Base-by-base conservation (phyloP, 306 rosid genomes). In the Gastrolobium bilobum region DNA sequence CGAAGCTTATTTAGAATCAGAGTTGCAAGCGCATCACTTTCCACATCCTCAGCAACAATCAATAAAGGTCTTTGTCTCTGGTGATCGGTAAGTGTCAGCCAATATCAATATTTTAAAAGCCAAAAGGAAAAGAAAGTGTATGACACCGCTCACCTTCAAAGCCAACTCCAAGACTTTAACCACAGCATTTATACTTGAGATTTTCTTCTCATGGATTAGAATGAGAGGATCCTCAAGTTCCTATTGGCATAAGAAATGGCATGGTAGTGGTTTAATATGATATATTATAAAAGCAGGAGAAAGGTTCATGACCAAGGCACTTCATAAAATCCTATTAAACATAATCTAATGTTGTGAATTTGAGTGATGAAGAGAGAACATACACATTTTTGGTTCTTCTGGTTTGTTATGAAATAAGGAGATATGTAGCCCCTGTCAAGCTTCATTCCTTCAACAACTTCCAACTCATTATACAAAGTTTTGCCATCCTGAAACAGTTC, bases 401-500 rank as follows among this genome's bases (percentile, higher is more conserved):
- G 90, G 85, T 95, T 92, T 44, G 99, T 95, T 50, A 92, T 89
- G 81, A 95, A 95, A 77, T 91, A 91, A 53, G 99, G 99, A 63
- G 99, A 95, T 65, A 95, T 95, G 61, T 91, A 95, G 65, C 99
- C 99, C 80, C 99, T 84, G 79, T 95, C 99, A 31, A 95, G 91
- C 90, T 93, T 95, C 99, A 95, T 95, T 57, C 99, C 99, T 84
- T 95, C 99, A 42, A 94, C 97, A 75, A 94, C 97, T 84, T 94
- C 99, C 95, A 94, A 87, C 86, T 92, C 99, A 53, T 92, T 94
- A 68, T 86, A 62, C 86, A 92, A 78, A 50, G 97, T 94, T 60
- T 94, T 94, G 26, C 99, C 99, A 82, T 94, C 99, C 99, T 94
- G 90, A 66, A 85, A 89, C 10, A 65, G 59, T 80, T 79, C 14